phyloP scores from a whole-genome alignment of 768 basidiomycete species.

The Lentinula boryana region DNA sequence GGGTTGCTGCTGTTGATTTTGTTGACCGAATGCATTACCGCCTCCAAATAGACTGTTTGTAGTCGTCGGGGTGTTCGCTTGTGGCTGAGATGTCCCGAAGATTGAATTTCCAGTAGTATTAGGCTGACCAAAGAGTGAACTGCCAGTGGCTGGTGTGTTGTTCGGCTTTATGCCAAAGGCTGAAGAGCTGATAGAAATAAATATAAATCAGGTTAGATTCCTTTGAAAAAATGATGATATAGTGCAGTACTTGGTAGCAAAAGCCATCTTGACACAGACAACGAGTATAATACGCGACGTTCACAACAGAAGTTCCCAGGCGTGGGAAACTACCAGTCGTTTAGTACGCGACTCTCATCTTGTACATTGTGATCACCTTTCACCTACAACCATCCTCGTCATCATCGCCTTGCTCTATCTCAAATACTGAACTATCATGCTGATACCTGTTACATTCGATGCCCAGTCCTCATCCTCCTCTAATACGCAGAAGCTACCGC shows the following conservation, averaged over 20 bases:
- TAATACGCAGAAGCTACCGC: conserved; percentile 45
- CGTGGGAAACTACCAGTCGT: not conserved
- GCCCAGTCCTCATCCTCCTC: conserved; percentile 25
- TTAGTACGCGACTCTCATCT: too few species aligned
- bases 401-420: too few species aligned
- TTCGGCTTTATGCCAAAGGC: conserved; percentile 36
- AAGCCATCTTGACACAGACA: conserved; percentile 8
- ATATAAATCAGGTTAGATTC: not conserved
- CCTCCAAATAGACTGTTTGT: conserved; percentile 2
- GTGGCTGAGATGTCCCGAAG: conserved; percentile 31
- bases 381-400: too few species aligned
- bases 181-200: conserved; percentile 11
- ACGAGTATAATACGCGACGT: too few species aligned
- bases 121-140: conserved; percentile 21
- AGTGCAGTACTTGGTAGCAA: conserved; percentile 8
- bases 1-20: conserved; percentile 18
- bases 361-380: too few species aligned
- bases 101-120: conserved; percentile 24
- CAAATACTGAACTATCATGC: conserved; percentile 20
- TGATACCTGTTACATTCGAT: conserved; percentile 54
- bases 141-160: conserved; percentile 11
- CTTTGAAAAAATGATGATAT: too few species aligned
- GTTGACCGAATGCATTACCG: conserved; percentile 21
- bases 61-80: not conserved
- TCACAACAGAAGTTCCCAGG: not conserved